Percentiles rank a stretch among this genome's conserved stretches.
phyloP scores from a whole-genome alignment of 1,284 basidiomycete genomes.

The Melampsora americana region DNA sequence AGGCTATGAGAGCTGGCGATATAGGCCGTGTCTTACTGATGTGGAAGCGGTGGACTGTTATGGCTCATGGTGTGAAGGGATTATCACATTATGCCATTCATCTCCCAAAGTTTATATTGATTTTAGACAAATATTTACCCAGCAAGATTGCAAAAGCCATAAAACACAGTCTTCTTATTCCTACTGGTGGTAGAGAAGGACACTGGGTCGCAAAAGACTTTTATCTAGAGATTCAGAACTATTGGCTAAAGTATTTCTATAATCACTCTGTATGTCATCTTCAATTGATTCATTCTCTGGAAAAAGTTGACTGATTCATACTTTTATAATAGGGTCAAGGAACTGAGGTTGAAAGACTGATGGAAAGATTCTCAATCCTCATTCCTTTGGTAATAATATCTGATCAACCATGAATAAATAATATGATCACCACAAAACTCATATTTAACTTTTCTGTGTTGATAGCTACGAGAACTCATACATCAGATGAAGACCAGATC shows the following conservation, averaged over 20 bases:
- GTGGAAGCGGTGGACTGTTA: conserved; percentile 14
- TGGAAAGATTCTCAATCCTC: background rate
- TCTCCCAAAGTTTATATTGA: too few relatives aligned
- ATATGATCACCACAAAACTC: too few relatives aligned
- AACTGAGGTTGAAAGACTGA: background rate
- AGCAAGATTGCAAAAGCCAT: background rate
- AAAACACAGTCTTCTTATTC: background rate
- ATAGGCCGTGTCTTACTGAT: conserved; percentile 13
- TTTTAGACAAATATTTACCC: background rate
- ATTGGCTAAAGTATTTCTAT: conserved; percentile 12
- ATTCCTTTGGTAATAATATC: conserved; percentile 3
- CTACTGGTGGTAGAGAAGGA: conserved; percentile 6
- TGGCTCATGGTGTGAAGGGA: conserved; percentile 22
- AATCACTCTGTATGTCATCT: background rate
- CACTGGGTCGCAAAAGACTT: conserved; percentile 16
- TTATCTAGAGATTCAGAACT: conserved; percentile 19
- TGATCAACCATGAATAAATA: too few relatives aligned
- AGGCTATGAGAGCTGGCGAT: conserved; percentile 7
- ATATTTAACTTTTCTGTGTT: too few relatives aligned
- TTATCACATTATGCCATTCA: conserved; percentile 1
- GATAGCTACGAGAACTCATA: too few relatives aligned
- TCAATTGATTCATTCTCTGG: background rate
- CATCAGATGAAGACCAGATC: too few relatives aligned
- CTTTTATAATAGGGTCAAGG: background rate
- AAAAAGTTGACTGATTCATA: background rate